These are phyloP conservation scores for Psilocybe cubensis DNA, from an alignment of 768 basidiomycete species.

Conservation along the genomic window DNA sequence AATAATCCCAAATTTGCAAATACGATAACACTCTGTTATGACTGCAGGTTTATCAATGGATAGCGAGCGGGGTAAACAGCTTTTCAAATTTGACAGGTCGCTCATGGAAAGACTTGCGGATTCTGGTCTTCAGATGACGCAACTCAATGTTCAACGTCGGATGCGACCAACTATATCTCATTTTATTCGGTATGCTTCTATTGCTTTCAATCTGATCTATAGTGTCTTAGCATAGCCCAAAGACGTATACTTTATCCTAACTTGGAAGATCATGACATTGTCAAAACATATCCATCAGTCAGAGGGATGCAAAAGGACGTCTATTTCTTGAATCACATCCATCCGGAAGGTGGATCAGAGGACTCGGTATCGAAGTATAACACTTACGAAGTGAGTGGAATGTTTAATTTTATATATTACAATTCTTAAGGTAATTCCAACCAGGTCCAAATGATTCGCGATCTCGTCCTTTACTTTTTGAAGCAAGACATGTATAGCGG, in stretches of 20 bases:
- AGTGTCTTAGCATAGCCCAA: background rate
- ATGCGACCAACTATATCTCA: conserved; percentile 75
- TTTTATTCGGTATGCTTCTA: conserved; percentile 49
- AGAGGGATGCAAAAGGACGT: conserved; percentile 66
- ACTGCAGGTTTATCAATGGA: conserved; percentile 68
- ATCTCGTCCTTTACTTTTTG: conserved; percentile 43
- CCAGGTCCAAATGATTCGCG: conserved; percentile 47
- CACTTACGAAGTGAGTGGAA: conserved; percentile 56
- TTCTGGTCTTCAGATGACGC: conserved; percentile 65
- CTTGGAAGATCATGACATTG: conserved; percentile 59
- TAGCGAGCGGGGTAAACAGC: conserved; percentile 46
- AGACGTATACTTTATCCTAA: conserved; percentile 65
- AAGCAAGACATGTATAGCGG: conserved; percentile 47
- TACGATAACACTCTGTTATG: background rate
- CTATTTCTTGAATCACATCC: conserved; percentile 66
- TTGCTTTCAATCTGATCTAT: background rate
- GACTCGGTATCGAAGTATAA: conserved; percentile 71
- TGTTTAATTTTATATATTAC: background rate
- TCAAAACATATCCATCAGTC: conserved; percentile 54
- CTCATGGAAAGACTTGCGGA: conserved; percentile 74
- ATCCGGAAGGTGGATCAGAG: conserved; percentile 63
- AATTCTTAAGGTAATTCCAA: background rate
- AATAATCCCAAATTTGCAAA: background rate
- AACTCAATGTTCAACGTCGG: conserved; percentile 71
- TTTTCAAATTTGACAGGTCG: conserved; percentile 73